Evolutionary conservation across 2,329 filamentous ascomycete species (phyloP), one percentile per base, ranked within the genome.

Genomic region (Stemphylium lycopersici): DNA sequence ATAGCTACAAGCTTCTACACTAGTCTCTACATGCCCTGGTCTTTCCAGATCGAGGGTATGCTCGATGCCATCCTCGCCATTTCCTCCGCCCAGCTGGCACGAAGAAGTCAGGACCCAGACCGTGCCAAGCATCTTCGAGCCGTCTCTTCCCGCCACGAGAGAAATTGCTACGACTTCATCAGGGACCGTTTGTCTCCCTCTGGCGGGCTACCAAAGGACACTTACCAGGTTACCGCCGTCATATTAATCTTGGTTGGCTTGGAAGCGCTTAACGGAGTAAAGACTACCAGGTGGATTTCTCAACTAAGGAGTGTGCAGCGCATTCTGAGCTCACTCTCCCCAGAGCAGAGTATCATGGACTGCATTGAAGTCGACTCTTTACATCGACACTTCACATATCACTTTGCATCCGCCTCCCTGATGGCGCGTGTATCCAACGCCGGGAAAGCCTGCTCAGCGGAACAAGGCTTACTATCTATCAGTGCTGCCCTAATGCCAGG

Each of bases 1-100:
- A 74, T 66, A n/a, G 59, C 68, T 8, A 68, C 68, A 2, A 72
- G 70, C 50, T 75, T 73, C 52, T 75, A 74, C 49, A 75, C 69
- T 2, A 60, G 59, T 4, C 57, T 74, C 10, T 75, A 75, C 41
- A 70, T 75, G 55, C 72, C 72, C 18, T 73, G 71, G 72, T 71
- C 72, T 13, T 69, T 72, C 32, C 56, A 71, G 31, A 70, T 67
- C 12, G 64, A 74, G 32, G 72, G 72, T 13, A 68, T 75, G 63
- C 58, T 75, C 18, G 65, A 75, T 52, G 71, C 69, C 26, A 72
- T 75, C 24, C 61, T 73, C 18, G 72, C 72, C 31, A 63, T 73
- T 15, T 69, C 71, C 15, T 73, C 72, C 37, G 68, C 68, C 15
- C 72, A 75, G 55, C 61, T 75, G 7, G 71, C 72, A 11, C 59